A percentile compares a stretch with the other conserved stretches of the same genome.
phyloP scores from a whole-genome alignment of 768 basidiomycete genomes.

The Lepiota brunneoincarnata region DNA sequence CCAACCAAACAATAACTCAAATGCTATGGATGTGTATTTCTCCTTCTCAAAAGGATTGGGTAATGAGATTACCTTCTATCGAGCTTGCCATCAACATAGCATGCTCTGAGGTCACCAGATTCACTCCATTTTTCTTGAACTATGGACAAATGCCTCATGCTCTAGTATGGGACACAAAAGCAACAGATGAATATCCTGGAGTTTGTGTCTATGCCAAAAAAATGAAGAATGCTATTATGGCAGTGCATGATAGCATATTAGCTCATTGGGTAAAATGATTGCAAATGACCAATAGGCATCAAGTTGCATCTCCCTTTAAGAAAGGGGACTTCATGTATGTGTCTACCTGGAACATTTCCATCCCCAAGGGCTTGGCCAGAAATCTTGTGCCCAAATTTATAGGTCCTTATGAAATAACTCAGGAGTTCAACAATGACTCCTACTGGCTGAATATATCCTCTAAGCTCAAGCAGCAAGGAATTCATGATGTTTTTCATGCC shows the following conservation, averaged over 20 bases:
- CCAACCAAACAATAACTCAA: constrained; percentile 24
- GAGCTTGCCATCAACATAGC: constrained; percentile 12
- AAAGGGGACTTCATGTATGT: constrained; percentile 14
- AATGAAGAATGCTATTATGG: constrained; percentile 17
- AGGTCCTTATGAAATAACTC: too few species aligned
- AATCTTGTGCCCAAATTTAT: constrained; percentile 15
- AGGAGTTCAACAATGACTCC: too few species aligned
- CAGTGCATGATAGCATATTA: constrained; percentile 28
- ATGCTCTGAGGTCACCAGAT: constrained; percentile 12
- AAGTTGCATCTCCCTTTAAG: constrained; percentile 5
- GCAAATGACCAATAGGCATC: constrained; percentile 18
- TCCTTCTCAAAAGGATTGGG: constrained; percentile 14
- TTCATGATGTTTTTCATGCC: too few species aligned
- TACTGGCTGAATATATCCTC: too few species aligned
- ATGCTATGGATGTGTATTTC: constrained; percentile 12
- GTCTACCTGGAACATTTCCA: constrained; percentile 12
- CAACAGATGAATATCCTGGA: constrained; percentile 9
- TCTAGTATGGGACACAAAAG: constrained; percentile 10
- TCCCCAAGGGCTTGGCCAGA: constrained; percentile 8
- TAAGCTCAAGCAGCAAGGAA: too few species aligned
- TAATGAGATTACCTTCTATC: constrained; percentile 6
- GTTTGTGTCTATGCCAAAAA: constrained; percentile 8
- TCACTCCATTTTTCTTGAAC: constrained; percentile 17
- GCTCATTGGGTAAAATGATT: constrained; percentile 25
- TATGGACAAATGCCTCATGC: constrained; percentile 7